Conservation (phyloP, 345 rosid species). For the Eucalyptus sideroxylon region DNA sequence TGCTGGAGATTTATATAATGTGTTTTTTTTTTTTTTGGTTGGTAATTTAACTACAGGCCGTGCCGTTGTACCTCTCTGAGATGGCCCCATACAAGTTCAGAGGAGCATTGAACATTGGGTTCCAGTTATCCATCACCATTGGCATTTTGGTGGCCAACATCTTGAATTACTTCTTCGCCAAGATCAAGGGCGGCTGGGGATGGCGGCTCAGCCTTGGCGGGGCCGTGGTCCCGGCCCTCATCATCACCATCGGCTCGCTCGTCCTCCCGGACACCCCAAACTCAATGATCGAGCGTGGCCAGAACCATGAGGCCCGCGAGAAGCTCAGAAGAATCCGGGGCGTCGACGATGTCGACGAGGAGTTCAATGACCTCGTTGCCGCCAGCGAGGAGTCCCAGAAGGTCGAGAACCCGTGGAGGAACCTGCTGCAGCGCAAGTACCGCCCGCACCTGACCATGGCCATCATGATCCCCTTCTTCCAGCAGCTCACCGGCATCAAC, state of each 20-base stretch:
- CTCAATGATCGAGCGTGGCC: constrained; percentile 89
- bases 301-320: constrained; percentile 40
- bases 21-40: background rate
- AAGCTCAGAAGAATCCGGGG: constrained; percentile 68
- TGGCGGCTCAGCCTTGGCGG: constrained; percentile 96
- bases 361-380: constrained; percentile 54
- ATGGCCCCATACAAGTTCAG: constrained; percentile 97
- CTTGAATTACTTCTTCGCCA: constrained; percentile 72
- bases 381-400: constrained; percentile 70
- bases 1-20: background rate
- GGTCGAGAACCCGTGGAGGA: constrained; percentile 77
- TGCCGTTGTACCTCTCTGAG: constrained; percentile 93
- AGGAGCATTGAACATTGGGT: constrained; percentile 86
- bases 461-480: constrained; percentile 66
- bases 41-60: constrained; percentile 41
- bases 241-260: constrained; percentile 67
- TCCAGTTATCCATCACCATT: constrained; percentile 82
- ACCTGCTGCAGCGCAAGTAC: constrained; percentile 66
- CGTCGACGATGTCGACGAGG: constrained; percentile 57
- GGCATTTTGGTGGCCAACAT: constrained; percentile 83
- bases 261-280: constrained; percentile 92
- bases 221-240: constrained; percentile 93
- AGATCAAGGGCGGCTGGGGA: constrained; percentile 82
- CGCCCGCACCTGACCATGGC: constrained; percentile 83
- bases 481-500: constrained; percentile 79